Evolutionary conservation across 2,329 filamentous ascomycete species (phyloP).

Genomic region (Aureobasidium musti): DNA sequence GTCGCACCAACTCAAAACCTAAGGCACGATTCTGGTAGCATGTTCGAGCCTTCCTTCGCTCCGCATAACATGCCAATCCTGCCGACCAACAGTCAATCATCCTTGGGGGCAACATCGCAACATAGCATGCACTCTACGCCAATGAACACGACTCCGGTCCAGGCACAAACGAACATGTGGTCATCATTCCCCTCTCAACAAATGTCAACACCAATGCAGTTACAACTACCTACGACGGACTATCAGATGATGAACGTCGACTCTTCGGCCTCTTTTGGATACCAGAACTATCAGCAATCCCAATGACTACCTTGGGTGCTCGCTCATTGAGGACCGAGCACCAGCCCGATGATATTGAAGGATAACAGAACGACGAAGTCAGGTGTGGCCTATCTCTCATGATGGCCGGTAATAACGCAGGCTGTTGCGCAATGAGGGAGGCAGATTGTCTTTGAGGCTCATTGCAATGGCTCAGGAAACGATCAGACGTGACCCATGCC

Average conservation of each 20-base stretch:
- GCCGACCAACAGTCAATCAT: background rate
- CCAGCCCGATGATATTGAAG: background rate
- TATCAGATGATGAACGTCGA: slow-evolving; percentile 24
- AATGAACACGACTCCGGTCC: slow-evolving; percentile 17
- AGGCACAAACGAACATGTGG: slow-evolving; percentile 11
- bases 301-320: background rate
- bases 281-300: slow-evolving; percentile 3
- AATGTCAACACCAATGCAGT: slow-evolving; percentile 5
- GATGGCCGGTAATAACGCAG: slow-evolving; percentile 9
- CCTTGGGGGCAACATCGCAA: background rate
- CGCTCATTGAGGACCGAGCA: background rate
- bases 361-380: slow-evolving; percentile 3
- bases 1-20: background rate
- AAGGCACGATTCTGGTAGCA: slow-evolving; percentile 27
- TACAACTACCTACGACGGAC: slow-evolving; percentile 12
- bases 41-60: slow-evolving; percentile 28
- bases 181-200: slow-evolving; percentile 14
- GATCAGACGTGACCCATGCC: slow-evolving; percentile 8
- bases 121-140: slow-evolving; percentile 23
- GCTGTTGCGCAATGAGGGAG: background rate
- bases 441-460: slow-evolving; percentile 6
- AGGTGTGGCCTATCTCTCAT: background rate
- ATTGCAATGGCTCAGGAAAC: slow-evolving; percentile 12
- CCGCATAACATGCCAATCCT: slow-evolving; percentile 25
- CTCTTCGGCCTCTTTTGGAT: slow-evolving; percentile 1